phyloP scores from a whole-genome alignment of 2,329 filamentous ascomycete species.

The Trichoderma semiorbis region DNA sequence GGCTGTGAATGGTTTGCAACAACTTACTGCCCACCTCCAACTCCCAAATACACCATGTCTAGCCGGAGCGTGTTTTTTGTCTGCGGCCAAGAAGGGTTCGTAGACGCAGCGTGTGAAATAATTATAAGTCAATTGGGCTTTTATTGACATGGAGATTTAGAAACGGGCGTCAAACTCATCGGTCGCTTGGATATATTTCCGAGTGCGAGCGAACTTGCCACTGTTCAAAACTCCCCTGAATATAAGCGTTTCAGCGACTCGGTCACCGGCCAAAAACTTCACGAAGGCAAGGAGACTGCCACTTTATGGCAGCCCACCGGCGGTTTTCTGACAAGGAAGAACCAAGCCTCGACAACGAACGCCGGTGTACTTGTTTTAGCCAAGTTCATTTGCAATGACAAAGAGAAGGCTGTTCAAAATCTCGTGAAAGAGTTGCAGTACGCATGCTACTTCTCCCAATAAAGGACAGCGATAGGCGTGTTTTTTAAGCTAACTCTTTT shows the following conservation, averaged over 20 bases:
- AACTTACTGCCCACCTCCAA: background rate
- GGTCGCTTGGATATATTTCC: background rate
- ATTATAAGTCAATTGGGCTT: background rate
- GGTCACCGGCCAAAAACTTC: background rate
- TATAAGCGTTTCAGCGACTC: background rate
- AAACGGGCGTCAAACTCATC: background rate
- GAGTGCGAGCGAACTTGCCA: background rate
- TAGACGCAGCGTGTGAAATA: background rate
- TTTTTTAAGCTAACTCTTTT: background rate
- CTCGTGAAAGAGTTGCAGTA: background rate
- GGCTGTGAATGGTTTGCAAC: background rate
- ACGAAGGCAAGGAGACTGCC: background rate
- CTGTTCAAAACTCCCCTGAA: background rate
- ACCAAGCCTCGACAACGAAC: background rate
- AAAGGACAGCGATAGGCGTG: background rate
- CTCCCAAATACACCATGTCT: background rate
- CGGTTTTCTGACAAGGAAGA: background rate
- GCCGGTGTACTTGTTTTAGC: background rate
- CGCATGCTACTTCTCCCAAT: background rate
- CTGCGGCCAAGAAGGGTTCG: background rate
- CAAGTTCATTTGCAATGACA: background rate
- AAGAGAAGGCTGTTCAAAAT: background rate
- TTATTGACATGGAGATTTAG: background rate
- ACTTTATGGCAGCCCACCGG: background rate
- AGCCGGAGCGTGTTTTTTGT: background rate